Evolutionary conservation across 2,329 filamentous ascomycete genomes (phyloP), one percentile per base, ranked within the genome.

Genomic region (Alternaria consortialis): DNA sequence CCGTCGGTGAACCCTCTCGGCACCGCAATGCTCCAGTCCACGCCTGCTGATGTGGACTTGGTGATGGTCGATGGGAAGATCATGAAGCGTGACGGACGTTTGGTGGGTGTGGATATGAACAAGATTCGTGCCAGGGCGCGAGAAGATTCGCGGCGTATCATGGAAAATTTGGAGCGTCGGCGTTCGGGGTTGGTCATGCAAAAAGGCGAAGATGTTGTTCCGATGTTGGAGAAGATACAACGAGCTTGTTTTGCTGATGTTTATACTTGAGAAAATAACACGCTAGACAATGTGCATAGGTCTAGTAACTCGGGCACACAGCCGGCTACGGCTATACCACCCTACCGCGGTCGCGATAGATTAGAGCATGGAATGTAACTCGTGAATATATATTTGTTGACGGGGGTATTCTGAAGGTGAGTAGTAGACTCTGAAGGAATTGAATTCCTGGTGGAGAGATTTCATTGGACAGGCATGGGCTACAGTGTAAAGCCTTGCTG

Each of bases 1-100:
- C n/a, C 4, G 6, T 12, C n/a, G 1, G 1, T 39, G 3, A 2
- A 39, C 3, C n/a, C 2, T 7, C 8, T 20, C 20, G n/a, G n/a
- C 5, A 39, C 36, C 13, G 0, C n/a, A 7, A n/a, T 39, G 9
- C 8, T 39, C 7, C 36, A 39, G 36, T 39, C 36, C 8, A 7
- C n/a, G 1, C 0, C 36, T 39, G 8, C n/a, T 5, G n/a, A 39
- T 39, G 8, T 39, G 8, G 36, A 8, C 15, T 37, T 37, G 15
- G 36, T n/a, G 2, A 17, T 37, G 15, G 6, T 37, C 3, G 15
- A 37, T 2, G 36, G n/a, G 2, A 17, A n/a, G 36, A 37, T 17
- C 11, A 13, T 37, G 36, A 37, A 37, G 36, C 36, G 5, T 4
- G 15, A 37, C 7, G 2, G n/a, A 4, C 5, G 17, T 6, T 17